phyloP scores from a whole-genome alignment of 1,139 yeast species.

The Sugiyamaella paludigena region DNA sequence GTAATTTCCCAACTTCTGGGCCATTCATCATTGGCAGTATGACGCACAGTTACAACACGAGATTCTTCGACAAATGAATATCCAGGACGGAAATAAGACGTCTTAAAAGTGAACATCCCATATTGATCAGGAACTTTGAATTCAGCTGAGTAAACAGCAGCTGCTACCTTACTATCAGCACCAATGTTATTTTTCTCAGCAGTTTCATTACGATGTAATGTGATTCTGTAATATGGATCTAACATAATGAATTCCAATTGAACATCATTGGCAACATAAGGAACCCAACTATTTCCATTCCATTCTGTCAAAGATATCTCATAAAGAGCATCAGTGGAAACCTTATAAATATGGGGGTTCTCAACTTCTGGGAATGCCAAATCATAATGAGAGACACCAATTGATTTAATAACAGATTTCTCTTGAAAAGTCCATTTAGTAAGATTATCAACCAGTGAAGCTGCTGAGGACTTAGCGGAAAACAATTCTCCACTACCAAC shows the following conservation, averaged over 20 bases:
- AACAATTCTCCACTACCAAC: slow-evolving; percentile 60
- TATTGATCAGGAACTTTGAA: slow-evolving; percentile 92
- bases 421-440: slow-evolving; percentile 75
- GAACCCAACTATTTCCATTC: slow-evolving; percentile 63
- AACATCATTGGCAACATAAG: slow-evolving; percentile 55
- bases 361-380: slow-evolving; percentile 26
- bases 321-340: slow-evolving; percentile 52
- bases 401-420: slow-evolving; percentile 59
- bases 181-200: slow-evolving; percentile 19
- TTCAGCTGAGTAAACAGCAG: slow-evolving; percentile 48
- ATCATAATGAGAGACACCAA: slow-evolving; percentile 45
- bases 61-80: slow-evolving; percentile 62
- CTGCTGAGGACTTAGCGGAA: slow-evolving; percentile 35
- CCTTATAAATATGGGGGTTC: slow-evolving; percentile 52
- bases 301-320: slow-evolving; percentile 66
- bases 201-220: slow-evolving; percentile 33
- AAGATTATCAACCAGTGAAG: slow-evolving; percentile 38
- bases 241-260: slow-evolving; percentile 88
- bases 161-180: slow-evolving; percentile 18
- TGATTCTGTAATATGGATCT: slow-evolving; percentile 90
- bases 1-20: slow-evolving; percentile 91
- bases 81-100: slow-evolving; percentile 82
- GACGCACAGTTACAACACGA: slow-evolving; percentile 80
- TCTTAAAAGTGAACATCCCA: slow-evolving; percentile 87
- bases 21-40: slow-evolving; percentile 93